Evolutionary conservation across 2,329 filamentous ascomycete species (phyloP).

Genomic region (Zalaria obscura): DNA sequence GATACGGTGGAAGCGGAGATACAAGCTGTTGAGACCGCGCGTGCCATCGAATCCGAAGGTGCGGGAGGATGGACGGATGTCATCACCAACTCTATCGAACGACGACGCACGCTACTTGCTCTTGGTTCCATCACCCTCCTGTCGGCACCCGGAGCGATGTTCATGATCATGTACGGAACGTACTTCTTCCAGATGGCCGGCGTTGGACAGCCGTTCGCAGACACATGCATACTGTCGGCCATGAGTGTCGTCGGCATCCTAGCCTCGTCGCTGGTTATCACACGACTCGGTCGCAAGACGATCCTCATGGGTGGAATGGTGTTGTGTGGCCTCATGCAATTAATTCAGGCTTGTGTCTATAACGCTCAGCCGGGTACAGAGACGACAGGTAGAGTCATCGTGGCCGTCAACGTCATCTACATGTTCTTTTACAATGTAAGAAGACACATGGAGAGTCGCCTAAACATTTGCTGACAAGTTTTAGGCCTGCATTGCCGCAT

Average conservation of each 20-base stretch:
- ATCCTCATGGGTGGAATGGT: constrained; percentile 38
- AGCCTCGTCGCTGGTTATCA: constrained; percentile 35
- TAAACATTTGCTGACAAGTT: no score
- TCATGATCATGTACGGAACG: constrained; percentile 34
- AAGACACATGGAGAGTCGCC: no score
- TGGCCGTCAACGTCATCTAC: constrained; percentile 39
- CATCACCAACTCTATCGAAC: constrained; percentile 19
- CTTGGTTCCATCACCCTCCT: constrained; percentile 21
- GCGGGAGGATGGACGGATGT: constrained; percentile 19
- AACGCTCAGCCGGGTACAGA: constrained; percentile 25
- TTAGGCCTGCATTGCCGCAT: constrained; percentile 33
- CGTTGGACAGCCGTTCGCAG: constrained; percentile 41
- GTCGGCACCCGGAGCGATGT: constrained; percentile 23
- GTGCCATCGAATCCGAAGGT: constrained; percentile 18
- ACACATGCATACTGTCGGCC: constrained; percentile 39
- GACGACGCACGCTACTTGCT: constrained; percentile 20
- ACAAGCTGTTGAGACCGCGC: constrained; percentile 16
- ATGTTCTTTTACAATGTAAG: constrained; percentile 36
- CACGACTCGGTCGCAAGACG: constrained; percentile 36
- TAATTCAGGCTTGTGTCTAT: constrained; percentile 41
- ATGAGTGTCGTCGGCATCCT: constrained; percentile 42
- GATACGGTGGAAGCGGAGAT: constrained; percentile 8
- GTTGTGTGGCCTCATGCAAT: constrained; percentile 39
- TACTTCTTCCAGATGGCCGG: constrained; percentile 48
- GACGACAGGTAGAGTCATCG: constrained; percentile 31